Base-by-base conservation (phyloP, 345 rosid species). In the Trapa bicornis region DNA sequence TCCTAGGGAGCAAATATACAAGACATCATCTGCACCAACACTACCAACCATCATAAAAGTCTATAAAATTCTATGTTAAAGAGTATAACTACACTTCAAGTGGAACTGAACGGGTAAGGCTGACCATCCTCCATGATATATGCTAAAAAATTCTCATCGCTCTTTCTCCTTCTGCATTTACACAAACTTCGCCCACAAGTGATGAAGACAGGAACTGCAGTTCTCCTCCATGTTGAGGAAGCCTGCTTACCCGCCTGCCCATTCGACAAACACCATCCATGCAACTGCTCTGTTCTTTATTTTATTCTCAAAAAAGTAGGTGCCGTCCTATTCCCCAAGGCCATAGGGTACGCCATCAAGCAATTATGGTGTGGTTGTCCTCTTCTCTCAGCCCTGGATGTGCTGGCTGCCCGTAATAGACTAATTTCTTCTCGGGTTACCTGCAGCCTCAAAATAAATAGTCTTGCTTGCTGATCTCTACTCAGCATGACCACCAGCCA, bases 31-130 rank as follows among this genome's bases (percentile, higher is more conserved):
- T 22, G 29, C 29, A 22, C 29, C 29, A 22, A 0, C 29, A 22
- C 29, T 22, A 22, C 29, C 29, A 22, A 50, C 56, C 43, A 41
- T 41, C 16, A 29, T 22, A 56, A 57, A 12, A 22, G 32, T 22
- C 3, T 1, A 32, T 33, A 58, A 58, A 22, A 32, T 58, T 29
- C 33, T 54, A 54, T n/a, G 63, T 35, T 32, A 1, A 58, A 68
- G 81, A 73, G 78, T 77, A 73, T 64, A 70, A 70, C 80, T 82
- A 86, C 92, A 82, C 74, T 77, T 83, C 77, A 62, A 79, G 85
- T 75, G 67, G 68, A 72, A 81, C 76, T 58, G 78, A 84, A 84
- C 81, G 86, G 85, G 78, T 68, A 36, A 56, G 42, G 65, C 42
- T 17, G 29, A 65, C 64, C 68, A 56, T 70, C 76, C 64, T 42